Conservation (phyloP, 2,329 filamentous ascomycete genomes). For the Bretziella fagacearum region DNA sequence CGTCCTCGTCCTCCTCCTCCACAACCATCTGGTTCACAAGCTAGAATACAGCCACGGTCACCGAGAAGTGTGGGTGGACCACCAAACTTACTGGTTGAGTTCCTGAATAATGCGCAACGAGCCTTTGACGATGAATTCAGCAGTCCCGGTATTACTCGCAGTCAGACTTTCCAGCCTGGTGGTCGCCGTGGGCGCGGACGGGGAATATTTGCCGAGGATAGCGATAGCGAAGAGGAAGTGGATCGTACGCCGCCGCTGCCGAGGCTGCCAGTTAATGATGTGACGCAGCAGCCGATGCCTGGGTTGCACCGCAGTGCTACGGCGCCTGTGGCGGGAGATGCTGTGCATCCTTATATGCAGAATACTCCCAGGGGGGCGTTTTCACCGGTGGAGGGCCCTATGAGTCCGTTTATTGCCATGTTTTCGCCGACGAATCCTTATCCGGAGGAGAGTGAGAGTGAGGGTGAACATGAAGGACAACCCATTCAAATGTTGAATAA, state of each 20-base stretch:
- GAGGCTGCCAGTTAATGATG: conserved; percentile 10
- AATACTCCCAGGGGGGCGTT: neutral
- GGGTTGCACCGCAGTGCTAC: conserved; percentile 12
- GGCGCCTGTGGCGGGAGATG: conserved; percentile 1
- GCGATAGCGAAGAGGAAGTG: neutral
- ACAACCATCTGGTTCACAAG: neutral
- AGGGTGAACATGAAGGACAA: conserved; percentile 7
- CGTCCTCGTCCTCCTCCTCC: neutral
- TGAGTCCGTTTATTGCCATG: conserved; percentile 3
- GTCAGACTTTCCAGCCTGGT: conserved; percentile 8
- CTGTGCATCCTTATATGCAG: conserved; percentile 12
- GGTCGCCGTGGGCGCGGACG: neutral
- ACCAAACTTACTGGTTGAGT: conserved; percentile 1
- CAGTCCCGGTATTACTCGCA: neutral
- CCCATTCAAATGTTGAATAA: conserved; percentile 12
- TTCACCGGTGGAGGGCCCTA: conserved; percentile 2
- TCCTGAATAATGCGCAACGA: neutral
- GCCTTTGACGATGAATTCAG: conserved; percentile 4
- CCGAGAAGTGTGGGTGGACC: neutral
- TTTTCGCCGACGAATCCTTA: conserved; percentile 3
- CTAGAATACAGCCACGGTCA: neutral
- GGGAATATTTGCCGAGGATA: conserved; percentile 4
- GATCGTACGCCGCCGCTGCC: conserved; percentile 5
- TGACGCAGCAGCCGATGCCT: neutral
- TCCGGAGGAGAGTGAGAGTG: conserved; percentile 9